Percentiles rank a stretch among this genome's conserved stretches.
Evolutionary conservation across 2,329 filamentous ascomycete genomes (phyloP).

Genomic region (Zelopaecilomyces penicillatus): DNA sequence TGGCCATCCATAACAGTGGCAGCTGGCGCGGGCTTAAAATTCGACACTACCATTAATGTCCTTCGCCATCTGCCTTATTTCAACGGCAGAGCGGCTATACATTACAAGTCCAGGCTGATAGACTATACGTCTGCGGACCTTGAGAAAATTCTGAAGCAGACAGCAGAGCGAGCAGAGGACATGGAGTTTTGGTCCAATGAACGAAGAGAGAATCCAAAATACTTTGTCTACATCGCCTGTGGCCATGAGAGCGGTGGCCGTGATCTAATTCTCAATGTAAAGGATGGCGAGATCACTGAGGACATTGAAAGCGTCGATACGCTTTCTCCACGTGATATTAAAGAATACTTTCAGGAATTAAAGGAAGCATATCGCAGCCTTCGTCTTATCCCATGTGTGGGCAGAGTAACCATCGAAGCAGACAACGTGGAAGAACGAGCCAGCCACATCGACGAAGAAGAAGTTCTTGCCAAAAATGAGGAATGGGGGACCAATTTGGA

Average conservation of each 20-base stretch:
- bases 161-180: conserved; percentile 1
- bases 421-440: conserved; percentile 2
- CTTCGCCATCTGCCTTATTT: conserved; percentile 21
- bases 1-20: conserved; percentile 22
- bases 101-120: conserved; percentile 7
- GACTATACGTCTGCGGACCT: conserved; percentile 8
- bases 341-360: conserved; percentile 17
- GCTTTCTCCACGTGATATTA: not conserved
- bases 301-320: not conserved
- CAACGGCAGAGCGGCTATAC: conserved; percentile 2
- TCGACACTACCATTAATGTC: conserved; percentile 18
- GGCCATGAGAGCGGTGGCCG: not conserved
- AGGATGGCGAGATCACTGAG: conserved; percentile 9
- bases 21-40: conserved; percentile 14
- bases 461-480: conserved; percentile 9
- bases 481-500: conserved; percentile 10
- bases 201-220: conserved; percentile 4
- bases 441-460: conserved; percentile 9
- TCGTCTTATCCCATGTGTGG: conserved; percentile 12
- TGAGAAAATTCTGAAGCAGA: not conserved
- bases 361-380: conserved; percentile 17
- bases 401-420: conserved; percentile 7
- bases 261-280: conserved; percentile 9
- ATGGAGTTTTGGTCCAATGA: conserved; percentile 10
- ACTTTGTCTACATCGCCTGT: conserved; percentile 9